A percentile compares a stretch with the other conserved stretches of the same genome.
These are phyloP conservation scores for Vitis amurensis DNA, from an alignment of 164 flowering plant species.

Conservation along the genomic window DNA sequence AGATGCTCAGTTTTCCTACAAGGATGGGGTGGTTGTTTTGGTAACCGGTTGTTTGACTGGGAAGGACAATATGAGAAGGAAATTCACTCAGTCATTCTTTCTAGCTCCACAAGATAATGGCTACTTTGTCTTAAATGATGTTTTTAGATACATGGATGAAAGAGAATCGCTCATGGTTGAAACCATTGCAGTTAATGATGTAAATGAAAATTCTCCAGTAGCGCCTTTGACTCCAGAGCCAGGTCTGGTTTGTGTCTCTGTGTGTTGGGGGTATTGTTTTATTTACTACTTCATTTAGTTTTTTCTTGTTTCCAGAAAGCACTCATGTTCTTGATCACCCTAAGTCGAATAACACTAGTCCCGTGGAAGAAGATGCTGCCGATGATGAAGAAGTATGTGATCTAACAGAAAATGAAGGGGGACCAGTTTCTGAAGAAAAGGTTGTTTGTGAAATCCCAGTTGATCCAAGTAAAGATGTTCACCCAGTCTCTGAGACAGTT, in stretches of 20 bases:
- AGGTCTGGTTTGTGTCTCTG: conserved; percentile 6
- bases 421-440: conserved; percentile 6
- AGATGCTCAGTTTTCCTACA: conserved; percentile 35
- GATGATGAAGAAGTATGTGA: conserved; percentile 5
- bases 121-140: conserved; percentile 41
- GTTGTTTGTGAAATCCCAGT: conserved; percentile 9
- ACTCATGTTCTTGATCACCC: conserved; percentile 6
- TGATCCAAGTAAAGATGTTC: conserved; percentile 2
- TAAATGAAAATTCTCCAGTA: conserved; percentile 2
- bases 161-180: neutral
- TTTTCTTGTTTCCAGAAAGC: conserved; percentile 9
- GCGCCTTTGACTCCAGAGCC: neutral
- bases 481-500: conserved; percentile 3
- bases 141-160: conserved; percentile 29
- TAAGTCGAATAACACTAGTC: neutral
- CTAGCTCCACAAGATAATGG: conserved; percentile 36
- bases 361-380: conserved; percentile 1
- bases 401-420: conserved; percentile 7
- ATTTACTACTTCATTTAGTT: neutral
- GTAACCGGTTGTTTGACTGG: conserved; percentile 40
- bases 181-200: neutral
- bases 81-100: conserved; percentile 40
- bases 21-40: conserved; percentile 31
- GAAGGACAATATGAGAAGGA: conserved; percentile 23
- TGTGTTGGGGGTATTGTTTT: neutral